Percentiles rank a stretch among this genome's conserved stretches.
phyloP scores from a whole-genome alignment of 345 rosid genomes.

The Populus nigra region DNA sequence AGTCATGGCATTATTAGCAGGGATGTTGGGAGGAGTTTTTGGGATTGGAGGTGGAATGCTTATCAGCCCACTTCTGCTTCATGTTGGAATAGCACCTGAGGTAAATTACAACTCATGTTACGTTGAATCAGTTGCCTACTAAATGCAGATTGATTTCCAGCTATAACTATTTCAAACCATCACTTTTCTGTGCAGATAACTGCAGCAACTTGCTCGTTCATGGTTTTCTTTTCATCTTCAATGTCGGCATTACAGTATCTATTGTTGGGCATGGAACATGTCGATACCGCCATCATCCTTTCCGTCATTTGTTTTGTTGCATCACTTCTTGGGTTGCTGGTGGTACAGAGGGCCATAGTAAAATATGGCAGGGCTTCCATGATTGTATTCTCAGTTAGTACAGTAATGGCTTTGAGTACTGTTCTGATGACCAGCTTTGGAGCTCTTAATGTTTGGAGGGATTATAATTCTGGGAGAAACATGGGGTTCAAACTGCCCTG shows the following conservation, averaged over 20 bases:
- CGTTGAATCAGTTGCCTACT: not conserved
- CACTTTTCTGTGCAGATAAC: slow-evolving; percentile 47
- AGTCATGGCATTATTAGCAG: slow-evolving; percentile 70
- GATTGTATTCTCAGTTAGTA: slow-evolving; percentile 75
- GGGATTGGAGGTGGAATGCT: slow-evolving; percentile 97
- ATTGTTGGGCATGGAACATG: slow-evolving; percentile 67
- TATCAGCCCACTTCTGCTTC: slow-evolving; percentile 85
- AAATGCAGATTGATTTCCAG: not conserved
- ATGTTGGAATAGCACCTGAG: slow-evolving; percentile 71
- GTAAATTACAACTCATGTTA: slow-evolving; percentile 21
- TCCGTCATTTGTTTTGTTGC: slow-evolving; percentile 61
- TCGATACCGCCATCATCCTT: slow-evolving; percentile 41
- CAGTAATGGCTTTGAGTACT: slow-evolving; percentile 75
- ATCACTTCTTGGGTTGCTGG: slow-evolving; percentile 63
- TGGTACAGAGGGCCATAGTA: slow-evolving; percentile 58
- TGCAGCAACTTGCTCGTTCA: slow-evolving; percentile 72
- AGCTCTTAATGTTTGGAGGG: slow-evolving; percentile 61
- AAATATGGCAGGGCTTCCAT: slow-evolving; percentile 72
- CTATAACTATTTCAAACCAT: not conserved
- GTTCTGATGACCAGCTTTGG: slow-evolving; percentile 72
- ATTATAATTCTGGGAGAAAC: slow-evolving; percentile 49
- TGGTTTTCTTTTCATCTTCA: slow-evolving; percentile 68
- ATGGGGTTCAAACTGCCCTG: slow-evolving; percentile 81
- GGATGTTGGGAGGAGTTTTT: slow-evolving; percentile 75
- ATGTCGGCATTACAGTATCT: slow-evolving; percentile 73